Percentiles rank a stretch among this genome's conserved stretches.
phyloP scores from a whole-genome alignment of 169 alveolate genomes.

The Eimeria acervulina region DNA sequence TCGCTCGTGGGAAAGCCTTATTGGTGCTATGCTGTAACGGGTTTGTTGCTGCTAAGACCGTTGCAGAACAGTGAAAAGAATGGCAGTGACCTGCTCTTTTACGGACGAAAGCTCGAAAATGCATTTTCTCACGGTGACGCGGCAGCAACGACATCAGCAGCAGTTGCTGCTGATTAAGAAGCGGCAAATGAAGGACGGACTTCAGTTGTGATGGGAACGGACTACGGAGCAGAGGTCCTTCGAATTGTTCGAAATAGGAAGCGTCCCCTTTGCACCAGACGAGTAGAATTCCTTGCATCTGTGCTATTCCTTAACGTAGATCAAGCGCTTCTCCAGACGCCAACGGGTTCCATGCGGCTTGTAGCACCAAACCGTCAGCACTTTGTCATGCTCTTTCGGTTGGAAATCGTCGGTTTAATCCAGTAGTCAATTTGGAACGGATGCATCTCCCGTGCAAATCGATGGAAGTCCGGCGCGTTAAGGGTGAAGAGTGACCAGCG shows the following conservation, averaged over 20 bases:
- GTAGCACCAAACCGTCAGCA: neutral
- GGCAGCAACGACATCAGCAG: neutral
- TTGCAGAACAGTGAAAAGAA: neutral
- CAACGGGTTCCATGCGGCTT: neutral
- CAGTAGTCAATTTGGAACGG: neutral
- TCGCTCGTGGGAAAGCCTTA: neutral
- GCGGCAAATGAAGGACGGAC: slow-evolving; percentile 12
- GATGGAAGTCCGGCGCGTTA: neutral
- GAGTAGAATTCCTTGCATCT: neutral
- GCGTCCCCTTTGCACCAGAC: neutral
- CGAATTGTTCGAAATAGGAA: neutral
- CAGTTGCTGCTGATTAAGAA: neutral
- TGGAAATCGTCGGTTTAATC: neutral
- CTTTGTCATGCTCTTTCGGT: neutral
- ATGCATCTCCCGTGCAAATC: neutral
- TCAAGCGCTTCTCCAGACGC: neutral
- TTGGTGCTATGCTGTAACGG: neutral
- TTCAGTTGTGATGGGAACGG: neutral
- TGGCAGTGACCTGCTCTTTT: neutral
- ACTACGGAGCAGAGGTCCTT: neutral
- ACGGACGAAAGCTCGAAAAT: neutral
- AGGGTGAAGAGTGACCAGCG: neutral
- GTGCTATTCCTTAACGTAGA: neutral
- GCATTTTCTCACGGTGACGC: neutral
- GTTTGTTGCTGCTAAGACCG: neutral